These are phyloP conservation scores for Fusarium sp. DNA, from an alignment of 2,329 filamentous ascomycete species.

Conservation along the genomic window DNA sequence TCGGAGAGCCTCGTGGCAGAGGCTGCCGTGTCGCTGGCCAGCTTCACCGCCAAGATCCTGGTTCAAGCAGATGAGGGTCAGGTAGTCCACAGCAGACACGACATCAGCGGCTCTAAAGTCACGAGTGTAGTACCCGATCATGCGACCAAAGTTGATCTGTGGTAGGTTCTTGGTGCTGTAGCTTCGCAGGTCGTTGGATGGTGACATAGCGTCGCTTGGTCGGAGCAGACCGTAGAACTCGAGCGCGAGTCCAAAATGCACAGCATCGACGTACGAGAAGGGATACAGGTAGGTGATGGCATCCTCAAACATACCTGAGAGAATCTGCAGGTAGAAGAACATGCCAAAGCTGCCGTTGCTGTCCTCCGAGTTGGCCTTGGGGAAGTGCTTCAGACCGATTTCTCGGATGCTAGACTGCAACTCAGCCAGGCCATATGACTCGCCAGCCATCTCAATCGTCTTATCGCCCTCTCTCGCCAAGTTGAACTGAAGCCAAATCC, in stretches of 20 bases:
- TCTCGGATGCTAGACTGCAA: constrained; percentile 85
- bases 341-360: constrained; percentile 82
- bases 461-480: constrained; percentile 73
- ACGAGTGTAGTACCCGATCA: constrained; percentile 94
- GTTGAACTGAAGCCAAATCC: constrained; percentile 78
- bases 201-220: constrained; percentile 81
- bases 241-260: constrained; percentile 92
- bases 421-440: constrained; percentile 72
- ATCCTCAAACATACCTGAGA: constrained; percentile 94
- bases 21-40: constrained; percentile 78
- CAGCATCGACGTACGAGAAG: constrained; percentile 91
- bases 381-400: constrained; percentile 91
- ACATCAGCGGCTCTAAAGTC: constrained; percentile 94
- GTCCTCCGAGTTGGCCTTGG: constrained; percentile 81
- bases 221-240: constrained; percentile 90
- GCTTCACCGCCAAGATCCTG: constrained; percentile 79
- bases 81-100: constrained; percentile 91
- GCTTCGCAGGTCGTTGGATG: constrained; percentile 75
- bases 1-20: constrained; percentile 92
- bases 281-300: constrained; percentile 91
- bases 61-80: constrained; percentile 91
- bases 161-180: constrained; percentile 75
- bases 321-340: constrained; percentile 91
- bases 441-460: constrained; percentile 71
- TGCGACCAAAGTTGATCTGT: constrained; percentile 93